phyloP scores from a whole-genome alignment of 2,329 filamentous ascomycete genomes.

The Tolypocladium sp. region DNA sequence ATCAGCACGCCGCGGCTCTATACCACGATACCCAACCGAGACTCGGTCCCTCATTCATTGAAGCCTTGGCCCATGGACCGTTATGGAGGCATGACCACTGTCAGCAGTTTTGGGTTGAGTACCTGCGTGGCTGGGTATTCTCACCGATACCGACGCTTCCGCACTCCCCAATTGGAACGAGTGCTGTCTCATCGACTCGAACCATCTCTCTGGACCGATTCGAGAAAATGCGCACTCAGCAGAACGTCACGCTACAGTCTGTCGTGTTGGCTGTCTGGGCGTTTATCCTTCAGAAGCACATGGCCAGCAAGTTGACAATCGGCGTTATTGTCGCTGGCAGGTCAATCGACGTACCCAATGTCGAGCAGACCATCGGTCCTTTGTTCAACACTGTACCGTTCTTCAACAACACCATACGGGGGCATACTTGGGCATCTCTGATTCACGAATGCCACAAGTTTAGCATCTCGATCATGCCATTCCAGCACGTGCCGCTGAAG shows the following conservation, averaged over 20 bases:
- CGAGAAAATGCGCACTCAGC: constrained; percentile 40
- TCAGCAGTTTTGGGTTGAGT: constrained; percentile 57
- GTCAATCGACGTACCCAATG: constrained; percentile 55
- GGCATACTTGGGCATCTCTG: constrained; percentile 49
- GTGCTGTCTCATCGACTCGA: constrained; percentile 6
- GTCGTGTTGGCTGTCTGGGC: constrained; percentile 70
- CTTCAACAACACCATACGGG: constrained; percentile 33
- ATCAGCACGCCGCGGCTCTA: constrained; percentile 40
- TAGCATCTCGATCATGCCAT: constrained; percentile 57
- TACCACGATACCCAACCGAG: constrained; percentile 11
- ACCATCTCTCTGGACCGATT: constrained; percentile 32
- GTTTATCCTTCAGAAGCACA: constrained; percentile 45
- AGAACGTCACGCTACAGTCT: constrained; percentile 71
- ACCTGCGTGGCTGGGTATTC: constrained; percentile 31
- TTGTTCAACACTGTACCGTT: constrained; percentile 87
- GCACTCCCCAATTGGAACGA: not conserved
- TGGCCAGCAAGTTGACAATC: constrained; percentile 41
- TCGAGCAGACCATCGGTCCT: constrained; percentile 65
- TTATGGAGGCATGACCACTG: constrained; percentile 35
- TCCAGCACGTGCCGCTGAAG: constrained; percentile 64
- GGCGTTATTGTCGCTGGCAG: constrained; percentile 76
- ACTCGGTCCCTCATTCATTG: constrained; percentile 49
- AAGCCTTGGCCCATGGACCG: constrained; percentile 62
- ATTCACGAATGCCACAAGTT: constrained; percentile 60
- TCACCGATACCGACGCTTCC: constrained; percentile 9